Conservation (phyloP, 441 rosid species). For the Gossypium gossypioides region DNA sequence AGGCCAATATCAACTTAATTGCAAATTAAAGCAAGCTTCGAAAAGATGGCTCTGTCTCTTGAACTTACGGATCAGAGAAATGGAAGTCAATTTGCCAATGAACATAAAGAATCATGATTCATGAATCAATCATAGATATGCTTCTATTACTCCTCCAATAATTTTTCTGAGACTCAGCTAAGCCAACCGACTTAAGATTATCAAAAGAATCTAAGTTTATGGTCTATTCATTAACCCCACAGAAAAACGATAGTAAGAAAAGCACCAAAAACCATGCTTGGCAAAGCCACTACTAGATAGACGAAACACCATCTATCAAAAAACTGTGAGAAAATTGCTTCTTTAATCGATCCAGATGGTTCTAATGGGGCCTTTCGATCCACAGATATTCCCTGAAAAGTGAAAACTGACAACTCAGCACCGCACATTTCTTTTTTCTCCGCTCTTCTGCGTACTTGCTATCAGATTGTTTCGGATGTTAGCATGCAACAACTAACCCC, state of each 20-base stretch:
- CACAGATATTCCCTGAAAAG: conserved; percentile 11
- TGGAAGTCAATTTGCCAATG: background rate
- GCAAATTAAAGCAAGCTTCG: background rate
- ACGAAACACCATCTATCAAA: background rate
- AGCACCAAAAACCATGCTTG: background rate
- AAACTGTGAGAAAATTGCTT: background rate
- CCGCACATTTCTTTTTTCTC: background rate
- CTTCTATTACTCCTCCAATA: background rate
- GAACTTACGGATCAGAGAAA: too few species aligned
- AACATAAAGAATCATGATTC: background rate
- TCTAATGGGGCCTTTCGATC: background rate
- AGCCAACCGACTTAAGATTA: background rate
- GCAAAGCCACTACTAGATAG: background rate
- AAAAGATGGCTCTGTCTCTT: background rate
- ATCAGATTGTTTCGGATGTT: background rate
- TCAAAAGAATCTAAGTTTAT: background rate
- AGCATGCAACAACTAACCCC: background rate
- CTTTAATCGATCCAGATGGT: background rate
- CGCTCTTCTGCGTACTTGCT: background rate
- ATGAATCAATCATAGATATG: background rate
- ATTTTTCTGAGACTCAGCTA: background rate
- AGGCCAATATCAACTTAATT: background rate
- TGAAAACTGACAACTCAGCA: conserved; percentile 13
- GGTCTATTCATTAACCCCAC: background rate
- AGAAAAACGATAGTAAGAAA: background rate